These are phyloP conservation scores for Phycomyces blakesleeanus DNA, from an alignment of 192 early-diverging fungal genomes.

Conservation along the genomic window DNA sequence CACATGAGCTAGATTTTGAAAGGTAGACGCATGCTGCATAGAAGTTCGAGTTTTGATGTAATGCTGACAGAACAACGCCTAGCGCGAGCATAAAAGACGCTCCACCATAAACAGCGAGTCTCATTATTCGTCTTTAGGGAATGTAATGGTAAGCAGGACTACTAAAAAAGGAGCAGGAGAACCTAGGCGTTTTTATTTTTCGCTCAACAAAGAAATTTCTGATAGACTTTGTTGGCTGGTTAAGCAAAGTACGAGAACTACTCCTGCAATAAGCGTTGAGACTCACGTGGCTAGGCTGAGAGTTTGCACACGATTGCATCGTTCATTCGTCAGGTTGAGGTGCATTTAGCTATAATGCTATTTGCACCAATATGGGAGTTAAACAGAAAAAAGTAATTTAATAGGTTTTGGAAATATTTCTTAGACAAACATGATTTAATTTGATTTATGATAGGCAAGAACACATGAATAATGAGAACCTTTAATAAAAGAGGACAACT, in stretches of 20 bases:
- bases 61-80: constrained; percentile 59
- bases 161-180: neutral
- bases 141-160: neutral
- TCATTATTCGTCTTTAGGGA: constrained; percentile 23
- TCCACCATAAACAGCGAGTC: constrained; percentile 67
- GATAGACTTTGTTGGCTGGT: no score
- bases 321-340: neutral
- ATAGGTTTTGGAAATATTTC: no score
- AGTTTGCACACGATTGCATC: neutral
- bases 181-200: no score
- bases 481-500: no score
- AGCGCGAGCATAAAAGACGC: constrained; percentile 61
- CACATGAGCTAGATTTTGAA: constrained; percentile 78
- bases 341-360: neutral
- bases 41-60: constrained; percentile 74
- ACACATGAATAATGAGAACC: no score
- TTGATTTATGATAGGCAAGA: no score
- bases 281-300: neutral
- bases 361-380: neutral
- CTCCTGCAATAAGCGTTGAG: neutral
- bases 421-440: no score
- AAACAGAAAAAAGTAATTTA: no score
- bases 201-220: no score
- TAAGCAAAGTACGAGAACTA: no score
- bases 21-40: constrained; percentile 89